Conservation (phyloP, 257 asterid species). For the Fraxinus quadrangulata region DNA sequence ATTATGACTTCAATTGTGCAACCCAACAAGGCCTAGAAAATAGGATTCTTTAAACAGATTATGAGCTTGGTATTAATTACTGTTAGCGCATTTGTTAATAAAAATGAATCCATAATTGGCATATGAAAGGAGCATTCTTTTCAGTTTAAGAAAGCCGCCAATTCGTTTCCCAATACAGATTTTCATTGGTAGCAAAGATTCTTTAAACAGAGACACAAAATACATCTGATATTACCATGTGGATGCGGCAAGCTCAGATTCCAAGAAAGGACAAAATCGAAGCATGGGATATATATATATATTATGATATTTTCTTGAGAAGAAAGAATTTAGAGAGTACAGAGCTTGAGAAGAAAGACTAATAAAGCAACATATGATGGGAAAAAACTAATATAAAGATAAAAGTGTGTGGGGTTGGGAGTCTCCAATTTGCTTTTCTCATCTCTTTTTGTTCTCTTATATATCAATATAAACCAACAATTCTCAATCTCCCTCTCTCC, state of each 20-base stretch:
- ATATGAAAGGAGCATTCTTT: slow-evolving; percentile 40
- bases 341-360: slow-evolving; percentile 45
- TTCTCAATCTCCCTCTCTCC: slow-evolving; percentile 35
- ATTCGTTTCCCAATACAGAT: slow-evolving; percentile 12
- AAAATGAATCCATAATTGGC: background rate
- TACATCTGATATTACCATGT: slow-evolving; percentile 61
- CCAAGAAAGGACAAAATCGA: slow-evolving; percentile 45
- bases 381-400: slow-evolving; percentile 36
- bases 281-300: slow-evolving; percentile 31
- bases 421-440: slow-evolving; percentile 25
- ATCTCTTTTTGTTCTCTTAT: slow-evolving; percentile 61
- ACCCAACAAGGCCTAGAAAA: background rate
- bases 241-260: slow-evolving; percentile 52
- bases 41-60: too few relatives aligned
- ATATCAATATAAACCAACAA: slow-evolving; percentile 47
- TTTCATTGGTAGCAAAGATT: background rate
- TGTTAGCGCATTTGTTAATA: background rate
- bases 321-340: background rate
- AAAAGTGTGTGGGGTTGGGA: slow-evolving; percentile 39
- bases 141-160: slow-evolving; percentile 42
- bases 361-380: slow-evolving; percentile 28
- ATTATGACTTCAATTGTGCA: background rate
- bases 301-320: too few relatives aligned
- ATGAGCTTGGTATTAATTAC: background rate
- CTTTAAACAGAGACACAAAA: background rate